Evolutionary conservation across 257 asterid species (phyloP), one percentile per base, ranked within the genome.

Genomic region (Hygrophila difformis): DNA sequence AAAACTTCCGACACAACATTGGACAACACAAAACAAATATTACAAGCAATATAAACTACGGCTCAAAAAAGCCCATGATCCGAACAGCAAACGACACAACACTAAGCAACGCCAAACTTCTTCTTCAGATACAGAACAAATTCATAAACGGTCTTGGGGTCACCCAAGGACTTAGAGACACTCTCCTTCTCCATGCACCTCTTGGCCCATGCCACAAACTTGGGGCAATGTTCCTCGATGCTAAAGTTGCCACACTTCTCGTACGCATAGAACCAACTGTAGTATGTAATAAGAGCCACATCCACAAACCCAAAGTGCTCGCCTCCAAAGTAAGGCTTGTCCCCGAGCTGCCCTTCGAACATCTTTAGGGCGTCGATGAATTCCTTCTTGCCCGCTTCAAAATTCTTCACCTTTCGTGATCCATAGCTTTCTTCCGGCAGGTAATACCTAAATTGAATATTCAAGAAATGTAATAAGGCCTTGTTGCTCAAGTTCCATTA

Each of bases 251-350:
- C 82, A 22, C 3, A 39, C 7, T 38, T 58, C 31, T 72, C 81
- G 17, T 58, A 69, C 14, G 81, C 49, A 31, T 61, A 17, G 34
- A 74, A 78, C 68, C 68, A 66, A 2, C 22, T 7, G 35, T 36
- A 33, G 41, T 38, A 55, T 4, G 49, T 8, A 3, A 74, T 37
- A 2, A 74, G 18, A 36, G 61, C 65, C 18, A 71, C 24, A 18
- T 75, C 82, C 0, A 65, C n/a, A 1, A 17, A 60, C 0, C 82
- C 87, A 22, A 73, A 40, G 0, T 8, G 42, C 20, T 68, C 64
- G 10, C 79, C 82, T 2, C 87, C 87, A 55, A 78, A 74, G 36
- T 65, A 71, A 16, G 66, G 48, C 40, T 68, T 39, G 6, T 71
- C 75, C 10, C 82, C 75, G 20, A 78, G 53, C 31, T 56, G 61